Evolutionary conservation across 306 rosid species (phyloP), one percentile per base, ranked within the genome.

Genomic region (Cucurbita maxima): DNA sequence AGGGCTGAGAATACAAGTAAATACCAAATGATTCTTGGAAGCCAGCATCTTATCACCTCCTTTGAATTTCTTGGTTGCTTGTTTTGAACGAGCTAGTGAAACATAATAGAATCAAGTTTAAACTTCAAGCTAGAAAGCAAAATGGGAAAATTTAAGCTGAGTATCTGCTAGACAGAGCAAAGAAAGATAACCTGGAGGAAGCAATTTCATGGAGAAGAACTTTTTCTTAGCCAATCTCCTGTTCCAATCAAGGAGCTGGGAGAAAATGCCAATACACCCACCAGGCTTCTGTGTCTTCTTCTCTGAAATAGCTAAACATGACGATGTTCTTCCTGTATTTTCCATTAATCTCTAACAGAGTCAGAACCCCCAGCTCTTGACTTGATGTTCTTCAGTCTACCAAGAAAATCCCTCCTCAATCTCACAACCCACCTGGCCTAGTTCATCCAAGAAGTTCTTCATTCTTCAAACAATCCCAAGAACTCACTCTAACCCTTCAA

Each of bases 191-290:
- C 98, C 92, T 76, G 93, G 85, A 78, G 96, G 89, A 51, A 88
- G 88, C 79, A 92, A 82, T 20, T 86, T 92, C 87, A 73, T 86
- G 58, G 98, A 85, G 88, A 88, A 92, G 48, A 92, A 81, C 84
- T 88, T 92, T 76, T 88, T 92, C 91, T 88, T 88, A 61, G 91
- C 83, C 37, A 92, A 85, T 76, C 81, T 84, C 59, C 87, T 82
- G 83, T 92, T 92, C 98, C 96, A 92, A 77, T 92, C 96, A 67
- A 92, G 82, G 71, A 92, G 96, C 84, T 92, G 96, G 76, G 88
- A 87, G 96, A 92, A 88, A 80, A 92, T 87, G 22, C 98, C 96
- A 58, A 72, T 85, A 72, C 96, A 92, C 62, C 96, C 98, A 78
- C 96, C 96, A 16, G 87, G 87, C 68, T 75, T 86, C 19, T 81